Evolutionary conservation across 1,284 basidiomycete genomes (phyloP).

Genomic region (Trichosporon faecale): DNA sequence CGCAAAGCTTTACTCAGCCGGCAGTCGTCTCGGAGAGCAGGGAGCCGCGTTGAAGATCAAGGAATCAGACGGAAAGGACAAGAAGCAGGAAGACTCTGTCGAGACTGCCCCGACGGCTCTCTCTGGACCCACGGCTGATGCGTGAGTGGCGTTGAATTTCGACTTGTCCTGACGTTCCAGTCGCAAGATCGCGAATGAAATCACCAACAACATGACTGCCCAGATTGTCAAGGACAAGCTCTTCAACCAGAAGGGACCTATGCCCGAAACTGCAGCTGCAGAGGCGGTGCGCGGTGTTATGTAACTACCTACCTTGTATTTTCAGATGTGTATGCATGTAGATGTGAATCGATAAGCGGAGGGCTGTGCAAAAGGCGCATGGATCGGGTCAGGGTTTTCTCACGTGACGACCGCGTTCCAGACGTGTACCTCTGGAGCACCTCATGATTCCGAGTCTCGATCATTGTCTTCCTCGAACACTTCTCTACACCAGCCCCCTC

Average conservation of each 20-base stretch:
- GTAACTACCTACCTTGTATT: not conserved
- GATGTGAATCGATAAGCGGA: not conserved
- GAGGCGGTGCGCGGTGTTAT: not conserved
- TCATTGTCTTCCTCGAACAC: not conserved
- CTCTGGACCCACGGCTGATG: conserved; percentile 76
- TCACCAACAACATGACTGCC: conserved; percentile 83
- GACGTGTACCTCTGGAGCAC: conserved; percentile 5
- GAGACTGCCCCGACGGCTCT: conserved; percentile 57
- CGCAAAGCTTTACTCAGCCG: conserved; percentile 64
- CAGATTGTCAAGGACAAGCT: conserved; percentile 76
- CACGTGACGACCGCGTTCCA: conserved; percentile 10
- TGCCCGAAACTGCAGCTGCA: not conserved
- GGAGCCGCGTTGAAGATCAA: conserved; percentile 30
- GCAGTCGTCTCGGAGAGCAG: conserved; percentile 19
- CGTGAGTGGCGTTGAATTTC: conserved; percentile 55
- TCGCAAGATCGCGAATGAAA: conserved; percentile 70
- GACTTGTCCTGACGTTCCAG: conserved; percentile 10
- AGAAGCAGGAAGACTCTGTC: conserved; percentile 32
- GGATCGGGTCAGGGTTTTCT: not conserved
- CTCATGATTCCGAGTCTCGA: conserved; percentile 4
- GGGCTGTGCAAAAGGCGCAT: not conserved
- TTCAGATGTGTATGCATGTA: conserved; percentile 6
- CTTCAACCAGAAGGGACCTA: conserved; percentile 38
- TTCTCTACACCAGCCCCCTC: not conserved
- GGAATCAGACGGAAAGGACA: conserved; percentile 51